Percentiles rank a stretch among this genome's conserved stretches.
These are phyloP conservation scores for Termitomyces sp. DNA, from an alignment of 768 basidiomycete species.

Conservation along the genomic window DNA sequence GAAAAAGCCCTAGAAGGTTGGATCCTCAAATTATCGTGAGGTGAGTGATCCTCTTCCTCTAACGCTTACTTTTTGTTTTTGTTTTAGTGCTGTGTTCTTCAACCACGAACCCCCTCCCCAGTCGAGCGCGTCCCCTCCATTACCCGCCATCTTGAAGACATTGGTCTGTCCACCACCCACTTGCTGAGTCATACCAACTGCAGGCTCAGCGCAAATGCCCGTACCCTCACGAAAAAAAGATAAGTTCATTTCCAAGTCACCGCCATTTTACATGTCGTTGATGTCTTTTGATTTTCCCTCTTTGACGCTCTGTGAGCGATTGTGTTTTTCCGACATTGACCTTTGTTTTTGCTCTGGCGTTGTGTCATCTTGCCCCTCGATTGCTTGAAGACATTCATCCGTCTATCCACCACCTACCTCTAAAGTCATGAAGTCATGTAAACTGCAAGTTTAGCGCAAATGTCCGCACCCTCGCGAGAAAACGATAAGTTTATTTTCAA, in stretches of 20 bases:
- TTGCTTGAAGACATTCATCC: background rate
- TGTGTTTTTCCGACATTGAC: too few species aligned
- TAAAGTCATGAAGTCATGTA: background rate
- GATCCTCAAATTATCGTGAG: background rate
- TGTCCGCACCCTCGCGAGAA: background rate
- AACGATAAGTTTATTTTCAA: background rate
- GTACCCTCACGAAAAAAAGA: background rate
- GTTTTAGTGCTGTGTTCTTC: background rate
- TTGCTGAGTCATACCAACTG: too few species aligned
- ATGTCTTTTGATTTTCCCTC: background rate
- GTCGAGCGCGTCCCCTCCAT: background rate
- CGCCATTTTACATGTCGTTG: background rate
- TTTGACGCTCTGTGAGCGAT: background rate
- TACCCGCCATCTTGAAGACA: background rate
- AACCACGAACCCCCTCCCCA: background rate
- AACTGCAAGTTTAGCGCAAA: background rate
- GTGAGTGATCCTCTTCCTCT: background rate
- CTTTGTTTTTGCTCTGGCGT: too few species aligned
- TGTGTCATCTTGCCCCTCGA: too few species aligned
- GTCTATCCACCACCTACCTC: too few species aligned
- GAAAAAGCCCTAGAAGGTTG: background rate
- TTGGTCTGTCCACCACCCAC: background rate
- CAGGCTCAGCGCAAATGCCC: background rate
- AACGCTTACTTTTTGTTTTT: background rate
- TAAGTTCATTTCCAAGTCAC: background rate